Evolutionary conservation across 2,329 filamentous ascomycete genomes (phyloP), one percentile per base, ranked within the genome.

Genomic region (Cladophialophora chaetospira): DNA sequence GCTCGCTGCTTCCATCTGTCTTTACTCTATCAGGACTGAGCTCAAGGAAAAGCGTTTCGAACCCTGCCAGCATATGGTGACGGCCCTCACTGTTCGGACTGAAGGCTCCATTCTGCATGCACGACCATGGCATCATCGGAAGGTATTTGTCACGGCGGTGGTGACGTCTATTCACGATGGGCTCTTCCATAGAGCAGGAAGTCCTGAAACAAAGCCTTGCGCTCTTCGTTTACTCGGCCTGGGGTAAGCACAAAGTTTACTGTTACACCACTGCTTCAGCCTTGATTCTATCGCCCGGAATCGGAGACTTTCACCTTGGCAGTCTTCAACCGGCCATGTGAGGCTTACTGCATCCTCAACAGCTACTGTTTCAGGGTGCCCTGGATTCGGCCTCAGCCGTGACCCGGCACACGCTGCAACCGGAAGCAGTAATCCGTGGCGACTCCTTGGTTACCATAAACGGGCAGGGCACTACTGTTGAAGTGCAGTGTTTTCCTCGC

Each of bases 241-340:
- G 26, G 35, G 17, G 26, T 29, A 47, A 57, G 49, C 50, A 59
- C 45, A 36, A 42, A 48, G 19, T 52, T 51, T 35, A 23, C 11
- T 44, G 60, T 62, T 57, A 50, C 60, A 62, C 56, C 60, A 57
- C 26, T 52, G 56, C 60, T 53, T 55, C 60, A 59, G 60, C 56
- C 60, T 62, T 45, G 60, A 52, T 26, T 21, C 40, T 43, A 23
- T 29, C 40, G 15, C 13, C n/a, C 15, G 23, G 35, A 42, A 29
- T 25, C 48, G 25, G 26, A 40, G 17, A 21, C 48, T 21, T 13
- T 6, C 10, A 31, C 25, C 25, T 21, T 29, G 48, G 1, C 25
- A 11, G 35, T 29, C 23, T 17, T 15, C 15, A 42, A 11, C 26
- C 23, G 36, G 42, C n/a, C 48, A 25, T 21, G 21, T 9, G 48